Base-by-base conservation (phyloP, 345 rosid species). In the Populus euphratica region DNA sequence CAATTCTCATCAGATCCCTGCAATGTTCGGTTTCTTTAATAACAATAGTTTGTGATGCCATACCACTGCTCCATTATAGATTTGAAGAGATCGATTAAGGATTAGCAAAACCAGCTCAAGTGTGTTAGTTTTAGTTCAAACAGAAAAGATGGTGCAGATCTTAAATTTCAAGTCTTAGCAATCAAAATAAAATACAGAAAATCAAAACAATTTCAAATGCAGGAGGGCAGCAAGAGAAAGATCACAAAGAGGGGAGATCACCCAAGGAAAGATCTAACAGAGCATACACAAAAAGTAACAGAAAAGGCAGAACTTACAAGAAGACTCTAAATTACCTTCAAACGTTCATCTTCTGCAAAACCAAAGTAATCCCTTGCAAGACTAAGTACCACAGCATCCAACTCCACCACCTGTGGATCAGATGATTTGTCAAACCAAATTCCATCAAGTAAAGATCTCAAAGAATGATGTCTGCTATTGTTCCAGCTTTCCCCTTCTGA, bases 281-380 rank as follows among this genome's bases (percentile, higher is more conserved):
- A 43, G 33, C 17, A 44, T 13, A 27, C 7, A 18, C 16, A 8
- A 43, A 27, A 5, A 33, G 62, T 25, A 10, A 75, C 31, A 35
- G n/a, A 49, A 36, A 71, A 44, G 25, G 59, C 41, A 49, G 25
- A 20, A 54, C n/a, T 18, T 47, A 70, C 20, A 44, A 6, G 13
- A 43, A 62, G 14, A 77, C 2, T n/a, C 25, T 13, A 70, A 44
- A 33, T 61, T 82, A 94, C 98, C 96, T 91, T 92, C 88, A 95
- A 82, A 68, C 78, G 85, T 74, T 76, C 75, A 80, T 80, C 88
- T 80, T 89, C 86, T 31, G 76, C 74, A 82, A 95, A 93, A 78
- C 86, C 89, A 85, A 95, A 95, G 84, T 88, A 87, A 69, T 90
- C 91, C 76, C 71, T 87, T 21, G 97, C 97, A 74, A 95, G 85